Percentiles rank a stretch among this genome's conserved stretches.
These are phyloP conservation scores for Citrullus colocynthis DNA, from an alignment of 306 rosid genomes.

Conservation along the genomic window DNA sequence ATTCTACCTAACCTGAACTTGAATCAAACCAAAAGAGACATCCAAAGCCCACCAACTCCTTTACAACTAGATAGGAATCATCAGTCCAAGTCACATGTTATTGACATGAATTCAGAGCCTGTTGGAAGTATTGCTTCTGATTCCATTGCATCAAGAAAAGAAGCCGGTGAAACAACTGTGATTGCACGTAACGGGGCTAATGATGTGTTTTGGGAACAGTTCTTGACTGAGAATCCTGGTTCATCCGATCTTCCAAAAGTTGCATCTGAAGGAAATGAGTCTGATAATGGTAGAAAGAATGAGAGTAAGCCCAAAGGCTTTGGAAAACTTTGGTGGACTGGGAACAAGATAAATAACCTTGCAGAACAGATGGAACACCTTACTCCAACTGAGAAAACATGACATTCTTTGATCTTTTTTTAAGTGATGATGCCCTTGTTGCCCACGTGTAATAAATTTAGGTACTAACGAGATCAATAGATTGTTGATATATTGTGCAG, in stretches of 20 bases:
- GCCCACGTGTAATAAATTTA: constrained; percentile 25
- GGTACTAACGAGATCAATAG: constrained; percentile 11
- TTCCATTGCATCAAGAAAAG: constrained; percentile 21
- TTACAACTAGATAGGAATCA: constrained; percentile 23
- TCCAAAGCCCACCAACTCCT: constrained; percentile 33
- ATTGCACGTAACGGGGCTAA: constrained; percentile 36
- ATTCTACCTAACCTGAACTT: background rate
- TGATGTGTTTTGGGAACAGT: constrained; percentile 74
- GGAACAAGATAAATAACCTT: constrained; percentile 45
- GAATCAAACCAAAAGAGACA: constrained; percentile 34
- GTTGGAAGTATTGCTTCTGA: constrained; percentile 19
- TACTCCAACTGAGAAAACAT: constrained; percentile 43
- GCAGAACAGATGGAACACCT: constrained; percentile 75
- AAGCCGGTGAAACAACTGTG: constrained; percentile 13
- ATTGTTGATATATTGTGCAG: background rate
- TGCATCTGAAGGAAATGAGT: constrained; percentile 44
- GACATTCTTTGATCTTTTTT: constrained; percentile 16
- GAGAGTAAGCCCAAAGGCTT: constrained; percentile 41
- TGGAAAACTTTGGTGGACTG: constrained; percentile 48
- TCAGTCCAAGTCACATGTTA: constrained; percentile 36
- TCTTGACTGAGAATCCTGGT: constrained; percentile 83
- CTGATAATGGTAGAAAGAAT: constrained; percentile 18
- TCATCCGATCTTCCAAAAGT: constrained; percentile 41
- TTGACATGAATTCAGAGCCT: constrained; percentile 61
- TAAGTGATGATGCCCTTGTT: constrained; percentile 22